Conservation (phyloP, 176 grass and related monocot species). For the Carex littledalei region DNA sequence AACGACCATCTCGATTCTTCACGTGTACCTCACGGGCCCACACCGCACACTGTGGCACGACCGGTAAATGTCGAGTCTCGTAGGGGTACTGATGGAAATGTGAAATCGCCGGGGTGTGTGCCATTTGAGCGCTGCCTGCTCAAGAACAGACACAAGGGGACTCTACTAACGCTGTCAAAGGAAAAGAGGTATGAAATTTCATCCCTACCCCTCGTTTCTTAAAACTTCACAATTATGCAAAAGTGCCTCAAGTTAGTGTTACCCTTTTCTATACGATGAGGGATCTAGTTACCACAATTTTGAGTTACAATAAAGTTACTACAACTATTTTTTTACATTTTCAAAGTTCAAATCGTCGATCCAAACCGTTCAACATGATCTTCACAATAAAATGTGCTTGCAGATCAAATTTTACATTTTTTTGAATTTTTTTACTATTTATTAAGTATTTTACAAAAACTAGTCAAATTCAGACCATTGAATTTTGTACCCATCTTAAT, state of each 20-base stretch:
- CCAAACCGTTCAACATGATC: too few species aligned
- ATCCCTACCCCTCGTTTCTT: not conserved
- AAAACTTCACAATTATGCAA: not conserved
- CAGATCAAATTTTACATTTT: too few species aligned
- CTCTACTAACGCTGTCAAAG: not conserved
- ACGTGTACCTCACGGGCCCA: not conserved
- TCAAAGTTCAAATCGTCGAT: too few species aligned
- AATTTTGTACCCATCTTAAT: too few species aligned
- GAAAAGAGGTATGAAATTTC: not conserved
- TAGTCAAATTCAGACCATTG: too few species aligned
- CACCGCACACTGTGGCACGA: not conserved
- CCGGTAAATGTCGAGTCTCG: not conserved
- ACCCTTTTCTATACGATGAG: not conserved
- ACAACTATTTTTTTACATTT: too few species aligned
- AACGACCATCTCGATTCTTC: not conserved
- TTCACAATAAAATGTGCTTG: too few species aligned
- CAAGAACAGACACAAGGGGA: not conserved
- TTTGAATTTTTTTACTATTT: too few species aligned
- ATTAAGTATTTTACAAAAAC: too few species aligned
- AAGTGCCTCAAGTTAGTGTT: not conserved
- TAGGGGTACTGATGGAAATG: not conserved
- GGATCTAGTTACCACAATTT: too few species aligned
- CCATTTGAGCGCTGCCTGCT: slow-evolving; percentile 9
- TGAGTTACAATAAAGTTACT: too few species aligned
- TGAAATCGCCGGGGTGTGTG: not conserved